phyloP scores from a whole-genome alignment of 805 yeast genomes.

The Candida gorgasii region DNA sequence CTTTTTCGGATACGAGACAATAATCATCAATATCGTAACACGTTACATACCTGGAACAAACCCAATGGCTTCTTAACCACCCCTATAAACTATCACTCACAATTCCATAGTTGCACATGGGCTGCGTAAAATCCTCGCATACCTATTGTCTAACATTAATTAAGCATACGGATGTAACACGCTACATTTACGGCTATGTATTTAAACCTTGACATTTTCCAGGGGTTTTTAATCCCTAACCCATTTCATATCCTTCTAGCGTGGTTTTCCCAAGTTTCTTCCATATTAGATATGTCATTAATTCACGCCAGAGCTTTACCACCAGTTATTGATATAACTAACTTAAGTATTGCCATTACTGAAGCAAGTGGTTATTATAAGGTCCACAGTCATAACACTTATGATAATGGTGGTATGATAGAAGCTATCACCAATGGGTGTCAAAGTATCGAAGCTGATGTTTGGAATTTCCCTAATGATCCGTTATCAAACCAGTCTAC shows the following conservation, averaged over 20 bases:
- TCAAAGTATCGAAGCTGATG: constrained; percentile 64
- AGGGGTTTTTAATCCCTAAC: background rate
- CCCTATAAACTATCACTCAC: background rate
- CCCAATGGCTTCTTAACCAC: too few species aligned
- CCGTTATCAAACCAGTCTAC: constrained; percentile 21
- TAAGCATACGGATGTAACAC: too few species aligned
- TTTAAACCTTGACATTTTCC: constrained; percentile 2
- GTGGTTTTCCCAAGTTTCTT: background rate
- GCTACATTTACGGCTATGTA: too few species aligned
- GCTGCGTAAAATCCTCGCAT: background rate
- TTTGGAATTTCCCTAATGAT: constrained; percentile 40
- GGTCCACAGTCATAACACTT: constrained; percentile 10
- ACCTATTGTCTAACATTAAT: too few species aligned
- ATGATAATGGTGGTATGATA: constrained; percentile 7
- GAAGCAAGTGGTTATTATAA: background rate
- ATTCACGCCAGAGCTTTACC: constrained; percentile 1
- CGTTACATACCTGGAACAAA: too few species aligned
- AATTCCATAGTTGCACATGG: background rate
- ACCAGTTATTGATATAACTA: constrained; percentile 6
- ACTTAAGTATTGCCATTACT: constrained; percentile 4
- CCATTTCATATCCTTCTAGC: background rate
- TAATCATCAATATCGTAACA: too few species aligned
- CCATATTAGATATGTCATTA: background rate
- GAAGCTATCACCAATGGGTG: constrained; percentile 55
- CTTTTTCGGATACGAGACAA: too few species aligned